Conservation (phyloP, 176 grass and related monocot genomes). For the Saccharum spontaneum region DNA sequence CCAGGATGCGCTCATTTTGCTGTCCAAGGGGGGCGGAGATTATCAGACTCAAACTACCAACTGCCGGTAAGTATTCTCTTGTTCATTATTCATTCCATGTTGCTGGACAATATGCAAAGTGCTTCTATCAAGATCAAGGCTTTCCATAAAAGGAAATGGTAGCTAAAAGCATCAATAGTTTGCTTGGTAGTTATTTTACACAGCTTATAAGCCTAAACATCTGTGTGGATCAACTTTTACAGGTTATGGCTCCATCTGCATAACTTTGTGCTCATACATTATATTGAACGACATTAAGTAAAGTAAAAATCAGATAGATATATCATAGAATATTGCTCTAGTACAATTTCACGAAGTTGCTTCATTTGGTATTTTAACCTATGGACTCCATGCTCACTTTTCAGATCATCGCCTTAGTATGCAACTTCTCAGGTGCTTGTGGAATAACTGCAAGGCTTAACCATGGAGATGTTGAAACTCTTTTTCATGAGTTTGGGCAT, state of each 20-base stretch:
- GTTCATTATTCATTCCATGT: slow-evolving; percentile 22
- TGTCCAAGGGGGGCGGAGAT: slow-evolving; percentile 76
- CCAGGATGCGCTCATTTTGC: slow-evolving; percentile 96
- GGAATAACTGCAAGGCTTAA: slow-evolving; percentile 71
- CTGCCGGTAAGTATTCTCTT: slow-evolving; percentile 72
- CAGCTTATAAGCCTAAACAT: background rate
- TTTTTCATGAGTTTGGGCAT: slow-evolving; percentile 98
- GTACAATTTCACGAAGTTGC: background rate
- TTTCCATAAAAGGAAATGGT: slow-evolving; percentile 21
- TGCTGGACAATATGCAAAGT: slow-evolving; percentile 13
- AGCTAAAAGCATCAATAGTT: slow-evolving; percentile 3
- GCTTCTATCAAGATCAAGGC: slow-evolving; percentile 9
- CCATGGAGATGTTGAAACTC: slow-evolving; percentile 86
- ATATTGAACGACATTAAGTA: background rate
- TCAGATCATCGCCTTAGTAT: slow-evolving; percentile 89
- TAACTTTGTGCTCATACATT: slow-evolving; percentile 16
- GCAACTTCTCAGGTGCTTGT: slow-evolving; percentile 69
- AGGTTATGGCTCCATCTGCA: slow-evolving; percentile 3
- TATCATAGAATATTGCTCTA: slow-evolving; percentile 12
- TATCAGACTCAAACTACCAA: slow-evolving; percentile 64
- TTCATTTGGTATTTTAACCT: slow-evolving; percentile 28
- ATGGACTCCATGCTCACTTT: slow-evolving; percentile 26
- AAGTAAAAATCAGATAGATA: slow-evolving; percentile 5
- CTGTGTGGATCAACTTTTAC: background rate
- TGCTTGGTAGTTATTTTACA: slow-evolving; percentile 10